These are phyloP conservation scores for Saturnispora hagleri DNA, from an alignment of 805 yeast species.

Conservation along the genomic window DNA sequence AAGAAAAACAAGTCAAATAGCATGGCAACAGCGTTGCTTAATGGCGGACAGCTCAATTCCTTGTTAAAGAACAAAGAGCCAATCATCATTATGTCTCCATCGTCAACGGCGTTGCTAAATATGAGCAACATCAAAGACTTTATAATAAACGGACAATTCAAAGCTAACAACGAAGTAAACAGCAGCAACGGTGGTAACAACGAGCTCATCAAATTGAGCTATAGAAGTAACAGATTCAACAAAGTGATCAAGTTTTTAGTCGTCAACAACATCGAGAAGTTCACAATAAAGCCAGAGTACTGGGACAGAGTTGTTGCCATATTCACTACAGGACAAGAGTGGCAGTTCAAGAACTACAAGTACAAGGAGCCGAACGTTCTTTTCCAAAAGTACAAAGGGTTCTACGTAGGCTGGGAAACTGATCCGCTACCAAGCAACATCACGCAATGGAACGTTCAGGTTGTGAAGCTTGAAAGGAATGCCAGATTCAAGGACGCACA, in stretches of 20 bases:
- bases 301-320: slow-evolving; percentile 97
- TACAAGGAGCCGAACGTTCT: slow-evolving; percentile 71
- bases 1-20: slow-evolving; percentile 1
- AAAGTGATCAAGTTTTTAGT: slow-evolving; percentile 56
- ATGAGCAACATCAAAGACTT: slow-evolving; percentile 59
- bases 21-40: not conserved
- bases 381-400: slow-evolving; percentile 81
- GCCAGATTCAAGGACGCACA: slow-evolving; percentile 85
- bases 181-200: not conserved
- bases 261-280: slow-evolving; percentile 80
- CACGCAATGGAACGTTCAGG: slow-evolving; percentile 82
- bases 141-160: slow-evolving; percentile 60
- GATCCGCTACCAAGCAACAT: slow-evolving; percentile 72
- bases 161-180: slow-evolving; percentile 25
- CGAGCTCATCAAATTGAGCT: slow-evolving; percentile 41
- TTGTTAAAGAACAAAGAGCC: slow-evolving; percentile 41
- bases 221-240: slow-evolving; percentile 49
- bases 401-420: slow-evolving; percentile 63
- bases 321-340: slow-evolving; percentile 91
- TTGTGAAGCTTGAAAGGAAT: slow-evolving; percentile 67
- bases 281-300: slow-evolving; percentile 87
- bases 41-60: slow-evolving; percentile 3
- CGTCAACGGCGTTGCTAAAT: slow-evolving; percentile 64
- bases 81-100: slow-evolving; percentile 67
- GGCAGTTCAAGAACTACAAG: slow-evolving; percentile 91